These are phyloP conservation scores for Spiraea crenata DNA, from an alignment of 331 rosid genomes.

Conservation along the genomic window DNA sequence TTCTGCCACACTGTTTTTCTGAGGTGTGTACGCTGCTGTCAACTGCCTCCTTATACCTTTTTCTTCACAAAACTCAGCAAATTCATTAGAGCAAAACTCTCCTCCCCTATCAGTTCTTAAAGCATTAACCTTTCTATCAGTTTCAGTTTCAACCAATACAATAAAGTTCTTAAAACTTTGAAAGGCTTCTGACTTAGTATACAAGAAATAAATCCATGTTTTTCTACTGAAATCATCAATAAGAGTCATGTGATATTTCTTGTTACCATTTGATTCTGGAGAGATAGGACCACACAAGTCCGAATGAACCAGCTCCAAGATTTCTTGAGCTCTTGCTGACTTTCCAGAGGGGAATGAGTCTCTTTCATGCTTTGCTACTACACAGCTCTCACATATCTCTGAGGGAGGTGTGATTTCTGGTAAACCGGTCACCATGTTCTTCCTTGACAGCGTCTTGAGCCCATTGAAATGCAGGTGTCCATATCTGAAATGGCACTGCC, in stretches of 20 bases:
- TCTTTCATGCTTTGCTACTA: no score
- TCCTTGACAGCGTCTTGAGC: not conserved
- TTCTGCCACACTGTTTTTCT: conserved; percentile 2
- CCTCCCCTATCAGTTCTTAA: not conserved
- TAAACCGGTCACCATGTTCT: conserved; percentile 10
- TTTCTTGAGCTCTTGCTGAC: not conserved
- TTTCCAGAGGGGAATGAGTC: not conserved
- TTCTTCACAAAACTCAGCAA: not conserved
- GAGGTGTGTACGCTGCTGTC: conserved; percentile 5
- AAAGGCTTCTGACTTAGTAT: conserved; percentile 7
- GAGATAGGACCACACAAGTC: not conserved
- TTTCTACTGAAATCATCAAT: conserved; percentile 9
- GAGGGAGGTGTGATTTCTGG: not conserved
- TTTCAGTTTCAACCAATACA: conserved; percentile 2
- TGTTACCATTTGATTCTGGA: not conserved
- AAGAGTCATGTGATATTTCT: not conserved
- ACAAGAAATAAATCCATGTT: conserved; percentile 12
- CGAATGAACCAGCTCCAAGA: conserved; percentile 1
- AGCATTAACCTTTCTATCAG: not conserved
- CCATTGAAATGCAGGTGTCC: conserved; percentile 11
- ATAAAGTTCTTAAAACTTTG: not conserved
- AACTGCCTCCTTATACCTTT: conserved; percentile 6
- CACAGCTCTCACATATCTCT: not conserved
- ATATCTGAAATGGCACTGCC: not conserved
- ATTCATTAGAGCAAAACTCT: not conserved